Evolutionary conservation across 1,139 yeast genomes (phyloP), one percentile per base, ranked within the genome.

Genomic region (Suhomyces guaymorum): DNA sequence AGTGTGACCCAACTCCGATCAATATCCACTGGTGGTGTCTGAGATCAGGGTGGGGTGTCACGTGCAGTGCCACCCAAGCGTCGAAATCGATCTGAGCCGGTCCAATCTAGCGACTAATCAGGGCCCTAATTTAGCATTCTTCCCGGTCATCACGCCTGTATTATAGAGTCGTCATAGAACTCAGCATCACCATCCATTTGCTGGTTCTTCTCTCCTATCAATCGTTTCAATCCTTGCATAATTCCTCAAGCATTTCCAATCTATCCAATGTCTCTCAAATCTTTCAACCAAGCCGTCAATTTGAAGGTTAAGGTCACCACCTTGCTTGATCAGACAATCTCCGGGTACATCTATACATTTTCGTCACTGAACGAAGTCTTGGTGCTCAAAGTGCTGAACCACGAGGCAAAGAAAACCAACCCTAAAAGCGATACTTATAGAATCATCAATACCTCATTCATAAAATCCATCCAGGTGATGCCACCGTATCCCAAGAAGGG

Each of bases 301-400:
- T 53, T 57, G 39, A 80, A 81, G 51, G 85, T 85, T 41, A 75
- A 68, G 51, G 68, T 83, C 33, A 73, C 76, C 6, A 83, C 85
- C 30, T 63, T 74, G 8, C 62, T 80, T 32, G 89, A 82, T 51
- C 71, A 73, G 29, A 64, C 67, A 8, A 67, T 79, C 36, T 66
- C 66, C 9, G 95, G 94, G 2, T 63, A 72, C 25, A 72, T 85
- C 22, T 82, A 79, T 55, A 73, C 88, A 7, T 80, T 74, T 54
- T 77, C 66, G 4, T 42, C 59, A 7, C 49, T 52, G 8, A 54
- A 59, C 37, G 58, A 53, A 31, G 48, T 61, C 9, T 37, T 57
- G 32, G 48, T 49, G 2, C 44, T 55, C 46, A 57, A 42, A 42
- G 49, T 43, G 42, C 44, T 51, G 10, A 48, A 40, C 42, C 43